Base-by-base conservation (phyloP, 2,329 filamentous ascomycete genomes). In the Xylariaceae sp. region DNA sequence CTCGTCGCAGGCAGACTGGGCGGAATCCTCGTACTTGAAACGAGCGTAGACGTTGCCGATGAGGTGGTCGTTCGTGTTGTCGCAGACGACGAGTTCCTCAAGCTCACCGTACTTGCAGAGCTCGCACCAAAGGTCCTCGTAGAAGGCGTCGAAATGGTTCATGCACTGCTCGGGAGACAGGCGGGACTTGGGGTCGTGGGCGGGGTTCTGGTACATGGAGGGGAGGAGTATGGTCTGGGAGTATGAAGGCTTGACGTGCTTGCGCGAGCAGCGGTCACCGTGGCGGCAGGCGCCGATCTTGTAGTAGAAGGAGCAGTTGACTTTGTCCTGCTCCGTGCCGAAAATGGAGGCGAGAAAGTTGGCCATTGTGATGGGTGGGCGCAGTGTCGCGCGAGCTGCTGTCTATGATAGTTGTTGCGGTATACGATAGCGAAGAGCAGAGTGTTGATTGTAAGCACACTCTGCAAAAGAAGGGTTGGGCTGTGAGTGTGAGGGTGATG, bases 301-400 rank as follows among this genome's bases (percentile, higher is more conserved):
- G 87, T 96, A 91, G 84, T 99, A 99, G 83, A 99, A 99, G 50
- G 88, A 94, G 82, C 94, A 96, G 82, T 97, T 96, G 77, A 96
- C 91, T 70, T 92, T 99, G 85, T 99, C 94, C 73, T 97, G 94
- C 81, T 99, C 94, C 30, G 94, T 99, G 66, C 94, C 94, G 80
- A 99, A 99, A 76, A 99, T 99, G 69, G 90, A 96, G 66, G 94
- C 94, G 71, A 99, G 88, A 71, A 96, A 97, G 79, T 96, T 96
- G 67, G 91, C 91, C 91, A 96, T 96, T n/a, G 4, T 44, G n/a
- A 12, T n/a, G 10, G 27, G 19, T 11, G 18, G 30, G 17, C 18
- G 0, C n/a, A 6, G 22, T 15, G 19, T 12, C 39, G 5, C n/a
- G 35, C 5, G 14, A 7, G 12, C n/a, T 10, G 33, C 17, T 32